Conservation (phyloP, 2,329 filamentous ascomycete genomes). For the Blastomyces gilchristii region DNA sequence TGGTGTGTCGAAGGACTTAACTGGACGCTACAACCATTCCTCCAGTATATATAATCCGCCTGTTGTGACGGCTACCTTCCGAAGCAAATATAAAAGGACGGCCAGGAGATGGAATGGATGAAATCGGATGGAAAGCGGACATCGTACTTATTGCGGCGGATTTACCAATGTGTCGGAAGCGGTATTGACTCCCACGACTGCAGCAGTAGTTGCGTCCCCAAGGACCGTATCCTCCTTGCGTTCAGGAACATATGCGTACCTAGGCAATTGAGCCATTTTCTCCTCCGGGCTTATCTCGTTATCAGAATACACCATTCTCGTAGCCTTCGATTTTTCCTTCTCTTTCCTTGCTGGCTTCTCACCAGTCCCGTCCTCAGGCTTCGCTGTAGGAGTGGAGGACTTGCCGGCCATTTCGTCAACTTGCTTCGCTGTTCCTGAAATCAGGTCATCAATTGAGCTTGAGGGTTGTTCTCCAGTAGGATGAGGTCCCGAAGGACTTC, state of each 20-base stretch:
- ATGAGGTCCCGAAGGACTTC: constrained; percentile 19
- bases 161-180: constrained; percentile 29
- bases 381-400: constrained; percentile 25
- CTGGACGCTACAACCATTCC: constrained; percentile 13
- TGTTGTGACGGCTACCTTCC: background rate
- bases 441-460: constrained; percentile 43
- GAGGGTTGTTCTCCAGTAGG: constrained; percentile 28
- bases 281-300: constrained; percentile 75
- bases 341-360: constrained; percentile 56
- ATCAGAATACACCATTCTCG: constrained; percentile 70
- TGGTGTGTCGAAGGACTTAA: constrained; percentile 16
- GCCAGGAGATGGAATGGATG: background rate
- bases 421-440: constrained; percentile 39
- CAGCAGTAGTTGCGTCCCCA: constrained; percentile 26
- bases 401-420: constrained; percentile 32
- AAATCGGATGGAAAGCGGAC: background rate
- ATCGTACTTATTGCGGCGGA: constrained; percentile 21
- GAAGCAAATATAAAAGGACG: background rate
- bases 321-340: constrained; percentile 52
- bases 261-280: constrained; percentile 68
- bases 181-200: constrained; percentile 26
- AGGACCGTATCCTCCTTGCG: constrained; percentile 29
- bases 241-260: constrained; percentile 58
- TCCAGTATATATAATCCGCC: constrained; percentile 1
- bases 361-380: constrained; percentile 32